phyloP scores from a whole-genome alignment of 495 filamentous ascomycete species.

The Talaromyces nanjingensis region DNA sequence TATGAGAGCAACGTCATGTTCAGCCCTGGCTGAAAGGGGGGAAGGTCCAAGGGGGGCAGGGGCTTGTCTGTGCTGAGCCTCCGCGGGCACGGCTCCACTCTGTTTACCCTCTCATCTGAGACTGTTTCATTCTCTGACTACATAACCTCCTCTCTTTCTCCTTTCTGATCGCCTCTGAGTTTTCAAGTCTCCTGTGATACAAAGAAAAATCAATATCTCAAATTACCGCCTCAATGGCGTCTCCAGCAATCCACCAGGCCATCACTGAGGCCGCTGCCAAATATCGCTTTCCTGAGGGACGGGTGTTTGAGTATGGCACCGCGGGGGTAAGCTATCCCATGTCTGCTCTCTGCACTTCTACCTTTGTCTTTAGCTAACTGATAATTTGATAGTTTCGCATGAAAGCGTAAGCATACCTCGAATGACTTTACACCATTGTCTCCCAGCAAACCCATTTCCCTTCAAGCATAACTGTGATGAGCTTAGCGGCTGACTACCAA shows the following conservation, averaged over 20 bases:
- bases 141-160: background rate
- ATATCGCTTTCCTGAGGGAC: conserved; percentile 60
- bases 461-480: background rate
- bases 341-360: background rate
- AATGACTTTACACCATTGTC: background rate
- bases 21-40: background rate
- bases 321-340: conserved; percentile 58
- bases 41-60: background rate
- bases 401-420: conserved; percentile 55
- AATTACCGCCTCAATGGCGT: conserved; percentile 35
- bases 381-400: conserved; percentile 56
- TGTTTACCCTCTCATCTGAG: conserved; percentile 3
- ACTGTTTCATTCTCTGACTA: background rate
- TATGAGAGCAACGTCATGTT: background rate
- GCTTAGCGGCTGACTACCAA: background rate
- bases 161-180: background rate
- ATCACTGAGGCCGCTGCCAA: conserved; percentile 37
- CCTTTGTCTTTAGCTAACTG: conserved; percentile 4
- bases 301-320: conserved; percentile 85
- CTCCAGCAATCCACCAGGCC: conserved; percentile 36
- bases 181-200: background rate
- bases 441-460: background rate
- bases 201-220: background rate
- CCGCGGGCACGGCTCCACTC: conserved; percentile 2
- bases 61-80: conserved; percentile 1